These are phyloP conservation scores for Lasiodiplodia gonubiensis DNA, from an alignment of 2,329 filamentous ascomycete genomes.

Conservation along the genomic window DNA sequence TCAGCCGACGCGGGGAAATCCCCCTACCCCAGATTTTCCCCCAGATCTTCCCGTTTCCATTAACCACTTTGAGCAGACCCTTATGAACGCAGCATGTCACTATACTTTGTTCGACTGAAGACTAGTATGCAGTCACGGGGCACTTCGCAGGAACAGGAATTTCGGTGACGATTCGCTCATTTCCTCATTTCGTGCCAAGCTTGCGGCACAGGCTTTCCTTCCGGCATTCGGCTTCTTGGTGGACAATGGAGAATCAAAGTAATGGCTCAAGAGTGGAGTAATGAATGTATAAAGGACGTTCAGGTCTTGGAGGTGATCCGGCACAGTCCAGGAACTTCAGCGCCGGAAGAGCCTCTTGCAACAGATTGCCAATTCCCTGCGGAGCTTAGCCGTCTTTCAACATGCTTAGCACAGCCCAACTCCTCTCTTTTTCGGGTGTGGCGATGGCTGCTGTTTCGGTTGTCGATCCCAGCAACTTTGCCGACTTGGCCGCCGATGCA, in stretches of 20 bases:
- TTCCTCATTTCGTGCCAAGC: not conserved
- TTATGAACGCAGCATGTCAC: not conserved
- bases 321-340: not conserved
- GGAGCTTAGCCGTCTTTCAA: not conserved
- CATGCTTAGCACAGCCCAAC: not conserved
- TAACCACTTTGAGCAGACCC: not conserved
- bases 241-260: not conserved
- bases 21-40: slow-evolving; percentile 19
- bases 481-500: slow-evolving; percentile 1
- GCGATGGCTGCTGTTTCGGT: not conserved
- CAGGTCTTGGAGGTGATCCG: not conserved
- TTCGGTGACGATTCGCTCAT: not conserved
- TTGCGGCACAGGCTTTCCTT: not conserved
- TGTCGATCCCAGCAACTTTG: not conserved
- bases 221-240: not conserved
- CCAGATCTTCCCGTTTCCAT: not conserved
- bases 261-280: not conserved
- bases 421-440: not conserved
- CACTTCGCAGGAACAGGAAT: not conserved
- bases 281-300: not conserved
- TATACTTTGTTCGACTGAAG: not conserved
- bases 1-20: slow-evolving; percentile 9
- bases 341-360: not conserved
- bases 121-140: not conserved
- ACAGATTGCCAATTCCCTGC: not conserved